A percentile compares a stretch with the other conserved stretches of the same genome.
Evolutionary conservation across 495 filamentous ascomycete species (phyloP).

Genomic region (Evernia prunastri): DNA sequence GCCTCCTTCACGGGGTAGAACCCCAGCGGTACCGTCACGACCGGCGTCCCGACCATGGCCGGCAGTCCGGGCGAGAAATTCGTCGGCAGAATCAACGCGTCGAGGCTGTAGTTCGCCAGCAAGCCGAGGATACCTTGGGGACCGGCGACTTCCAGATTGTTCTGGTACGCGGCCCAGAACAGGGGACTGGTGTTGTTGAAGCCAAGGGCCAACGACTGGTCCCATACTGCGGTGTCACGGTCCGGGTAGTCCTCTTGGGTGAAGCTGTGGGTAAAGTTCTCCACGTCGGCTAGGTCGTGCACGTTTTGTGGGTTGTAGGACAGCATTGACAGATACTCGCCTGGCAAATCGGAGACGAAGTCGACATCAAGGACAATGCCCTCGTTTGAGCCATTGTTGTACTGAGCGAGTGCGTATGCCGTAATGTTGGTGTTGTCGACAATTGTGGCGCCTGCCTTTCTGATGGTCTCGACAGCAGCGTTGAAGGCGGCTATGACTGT

Average conservation of each 20-base stretch:
- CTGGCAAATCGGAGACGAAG: conserved; percentile 38
- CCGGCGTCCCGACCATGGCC: conserved; percentile 44
- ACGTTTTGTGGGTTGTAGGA: conserved; percentile 43
- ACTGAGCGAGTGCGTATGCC: conserved; percentile 39
- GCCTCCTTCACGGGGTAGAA: conserved; percentile 42
- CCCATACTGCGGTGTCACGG: conserved; percentile 45
- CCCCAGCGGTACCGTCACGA: conserved; percentile 49
- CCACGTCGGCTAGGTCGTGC: conserved; percentile 35
- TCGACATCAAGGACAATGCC: conserved; percentile 39
- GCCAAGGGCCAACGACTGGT: conserved; percentile 35
- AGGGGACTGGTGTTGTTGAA: conserved; percentile 37
- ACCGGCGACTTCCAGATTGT: conserved; percentile 41
- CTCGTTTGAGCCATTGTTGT: conserved; percentile 30
- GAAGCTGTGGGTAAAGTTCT: conserved; percentile 41
- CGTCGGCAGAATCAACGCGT: conserved; percentile 49
- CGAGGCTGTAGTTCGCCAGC: conserved; percentile 39
- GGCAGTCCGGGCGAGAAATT: conserved; percentile 37
- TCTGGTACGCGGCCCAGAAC: conserved; percentile 41
- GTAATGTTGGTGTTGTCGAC: conserved; percentile 50
- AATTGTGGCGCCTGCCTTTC: conserved; percentile 45
- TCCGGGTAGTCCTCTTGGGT: conserved; percentile 43
- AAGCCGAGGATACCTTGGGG: conserved; percentile 46
- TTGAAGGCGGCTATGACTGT: conserved; percentile 42
- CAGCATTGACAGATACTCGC: conserved; percentile 42
- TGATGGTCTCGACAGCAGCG: conserved; percentile 36